Evolutionary conservation across 345 rosid species (phyloP), one percentile per base, ranked within the genome.

Genomic region (Hypericum perforatum): DNA sequence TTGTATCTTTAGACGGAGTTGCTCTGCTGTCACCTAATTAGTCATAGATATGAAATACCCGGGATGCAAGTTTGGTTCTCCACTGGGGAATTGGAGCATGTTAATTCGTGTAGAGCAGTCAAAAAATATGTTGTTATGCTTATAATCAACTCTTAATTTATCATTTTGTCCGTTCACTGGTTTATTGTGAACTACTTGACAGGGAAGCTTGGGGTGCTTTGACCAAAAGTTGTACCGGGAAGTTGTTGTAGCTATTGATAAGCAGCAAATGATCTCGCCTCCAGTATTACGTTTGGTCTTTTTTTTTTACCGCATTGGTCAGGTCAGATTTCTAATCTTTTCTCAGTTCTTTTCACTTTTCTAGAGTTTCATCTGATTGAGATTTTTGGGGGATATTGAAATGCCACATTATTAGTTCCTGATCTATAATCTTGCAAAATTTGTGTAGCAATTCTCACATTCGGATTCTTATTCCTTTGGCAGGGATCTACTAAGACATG

Each of bases 31-130:
- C n/a, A 85, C 64, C 82, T 96, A 74, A 85, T 91, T 61, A 81
- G 95, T 70, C 82, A 82, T 72, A 91, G 82, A 60, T 91, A 87
- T 62, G 89, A 95, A 43, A 91, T 84, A 73, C 75, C 96, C 39
- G 98, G 96, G 61, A 85, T 89, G 14, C 92, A 82, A 70, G 85
- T 86, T 60, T 73, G 87, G 45, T 82, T 87, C 70, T 81, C 95
- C 48, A 91, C 87, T 95, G 86, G 89, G 64, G 80, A 86, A 49
- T 61, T 91, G 75, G 98, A 87, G n/a, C n/a, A n/a, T n/a, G n/a
- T n/a, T n/a, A n/a, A n/a, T n/a, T n/a, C n/a, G n/a, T n/a, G n/a
- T n/a, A 79, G 45, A 73, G 88, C 81, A 41, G 66, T 75, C 45
- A 74, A 63, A 62, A 70, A 77, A 44, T 89, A 87, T 88, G 97